Evolutionary conservation across 2,329 filamentous ascomycete species (phyloP), one percentile per base, ranked within the genome.

Genomic region (Alternaria atra): DNA sequence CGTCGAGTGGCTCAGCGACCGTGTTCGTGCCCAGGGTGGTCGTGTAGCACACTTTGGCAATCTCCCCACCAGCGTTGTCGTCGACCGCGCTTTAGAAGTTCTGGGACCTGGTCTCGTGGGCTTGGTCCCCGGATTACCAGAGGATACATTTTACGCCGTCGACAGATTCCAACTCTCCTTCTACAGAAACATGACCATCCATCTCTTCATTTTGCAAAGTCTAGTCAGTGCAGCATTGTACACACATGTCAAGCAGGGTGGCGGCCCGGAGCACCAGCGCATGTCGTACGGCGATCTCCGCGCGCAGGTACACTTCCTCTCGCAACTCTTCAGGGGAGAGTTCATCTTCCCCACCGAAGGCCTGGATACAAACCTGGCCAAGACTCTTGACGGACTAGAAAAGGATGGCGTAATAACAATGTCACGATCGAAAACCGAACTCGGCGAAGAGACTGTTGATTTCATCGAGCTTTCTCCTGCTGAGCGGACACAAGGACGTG

Each of bases 131-230:
- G 92, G 90, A 0, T 81, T 99, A 5, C 91, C 91, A 0, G 95
- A 99, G 76, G 92, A 92, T 17, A 98, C 95, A 0, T 98, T 92
- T 79, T 97, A 92, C 72, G 95, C 95, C 5, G 93, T 97, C 39
- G 95, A 99, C 77, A 87, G 82, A 54, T 99, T 99, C 82, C 95
- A 99, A 76, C 86, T 99, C 9, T 97, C 93, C 0, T 99, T 99
- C 79, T 99, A 99, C 80, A 90, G 95, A 53, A 99, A 99, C 79
- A 98, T 98, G 95, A 97, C 94, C 0, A 99, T 99, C 63, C 95
- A 99, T 76, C 86, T 99, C 5, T 99, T 99, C 78, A 95, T 99
- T 58, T 91, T 93, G 2, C 94, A 98, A 76, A 91, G 94, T 0
- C 84, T 99, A 5, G 92, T 98, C 23, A 95, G 92, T 63, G 92